Evolutionary conservation across 768 basidiomycete species (phyloP), one percentile per base, ranked within the genome.

Genomic region (Rhodosporidiobolus sp.): DNA sequence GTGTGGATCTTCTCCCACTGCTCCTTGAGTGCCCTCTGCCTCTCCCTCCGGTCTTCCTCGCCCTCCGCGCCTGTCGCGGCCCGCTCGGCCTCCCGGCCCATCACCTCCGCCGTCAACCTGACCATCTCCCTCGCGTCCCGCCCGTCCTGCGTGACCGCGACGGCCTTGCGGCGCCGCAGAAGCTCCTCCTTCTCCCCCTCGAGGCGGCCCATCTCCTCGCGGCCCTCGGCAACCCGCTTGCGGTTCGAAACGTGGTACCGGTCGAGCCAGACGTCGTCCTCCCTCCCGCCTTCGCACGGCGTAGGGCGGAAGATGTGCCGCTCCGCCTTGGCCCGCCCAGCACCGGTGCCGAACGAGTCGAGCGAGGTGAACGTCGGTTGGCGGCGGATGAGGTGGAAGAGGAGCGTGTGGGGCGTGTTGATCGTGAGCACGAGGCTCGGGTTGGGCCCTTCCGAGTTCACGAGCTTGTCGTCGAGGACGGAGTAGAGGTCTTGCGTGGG

Each of bases 191-290:
- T 2, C 64, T 63, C 55, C 17, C 35, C 34, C 8, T 28, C 45
- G 45, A 74, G 30, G 28, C 11, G 17, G 9, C 32, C 32, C 16
- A 55, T 34, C 32, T 19, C 28, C 24, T 17, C 19, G 1, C 73
- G 11, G 9, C 10, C 57, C 26, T 58, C 49, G 2, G 32, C 24
- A 10, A 71, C 46, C 32, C 28, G 26, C 1, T 26, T 38, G 22
- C 66, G 60, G 35, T 61, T 67, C 56, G 46, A 45, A 20, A 74
- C 53, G 46, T 55, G 38, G 50, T 71, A 75, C 45, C 70, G 57
- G 38, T 75, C 74, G 22, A 75, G 50, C 63, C 57, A 71, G 2
- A 71, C 16, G 28, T 43, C 49, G 26, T 45, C 60, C 17, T 48
- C 34, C n/a, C 38, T 32, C 5, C 45, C 65, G 22, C 20, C 24